Conservation (phyloP, 148 eudicot species). For the Vaccinium macrocarpon region DNA sequence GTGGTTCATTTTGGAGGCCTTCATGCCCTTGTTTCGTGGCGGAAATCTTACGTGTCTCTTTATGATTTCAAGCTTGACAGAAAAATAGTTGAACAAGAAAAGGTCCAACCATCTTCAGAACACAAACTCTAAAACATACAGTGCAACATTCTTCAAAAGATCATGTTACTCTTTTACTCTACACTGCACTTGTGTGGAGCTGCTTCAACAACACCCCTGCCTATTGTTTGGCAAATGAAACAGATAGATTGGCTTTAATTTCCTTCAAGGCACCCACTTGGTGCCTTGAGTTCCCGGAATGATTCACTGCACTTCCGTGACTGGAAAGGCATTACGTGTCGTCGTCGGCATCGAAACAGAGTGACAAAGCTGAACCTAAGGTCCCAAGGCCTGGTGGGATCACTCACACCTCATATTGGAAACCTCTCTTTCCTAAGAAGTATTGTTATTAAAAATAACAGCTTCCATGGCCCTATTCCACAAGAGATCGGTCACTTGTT, state of each 20-base stretch:
- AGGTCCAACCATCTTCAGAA: too few relatives aligned
- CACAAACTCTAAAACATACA: too few relatives aligned
- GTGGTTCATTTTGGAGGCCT: too few relatives aligned
- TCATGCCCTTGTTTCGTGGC: too few relatives aligned
- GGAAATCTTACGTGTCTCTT: too few relatives aligned
- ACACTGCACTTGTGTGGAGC: background rate
- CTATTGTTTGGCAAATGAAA: background rate
- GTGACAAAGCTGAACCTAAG: background rate
- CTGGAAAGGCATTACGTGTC: background rate
- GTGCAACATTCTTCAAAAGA: too few relatives aligned
- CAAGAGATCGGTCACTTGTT: background rate
- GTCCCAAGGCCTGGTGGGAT: background rate
- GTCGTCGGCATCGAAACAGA: background rate
- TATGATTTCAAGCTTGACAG: too few relatives aligned
- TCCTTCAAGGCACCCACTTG: constrained; percentile 29
- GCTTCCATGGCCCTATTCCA: background rate
- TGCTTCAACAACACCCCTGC: background rate
- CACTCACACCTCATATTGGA: constrained; percentile 3
- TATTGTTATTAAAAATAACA: background rate
- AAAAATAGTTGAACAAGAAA: too few relatives aligned
- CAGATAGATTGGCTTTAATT: background rate
- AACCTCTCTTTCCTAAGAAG: background rate
- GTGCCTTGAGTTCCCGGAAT: background rate
- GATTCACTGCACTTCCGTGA: background rate
- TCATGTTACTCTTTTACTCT: background rate